These are phyloP conservation scores for Furcasterigmium sp. DNA, from an alignment of 2,329 filamentous ascomycete species.

Conservation along the genomic window DNA sequence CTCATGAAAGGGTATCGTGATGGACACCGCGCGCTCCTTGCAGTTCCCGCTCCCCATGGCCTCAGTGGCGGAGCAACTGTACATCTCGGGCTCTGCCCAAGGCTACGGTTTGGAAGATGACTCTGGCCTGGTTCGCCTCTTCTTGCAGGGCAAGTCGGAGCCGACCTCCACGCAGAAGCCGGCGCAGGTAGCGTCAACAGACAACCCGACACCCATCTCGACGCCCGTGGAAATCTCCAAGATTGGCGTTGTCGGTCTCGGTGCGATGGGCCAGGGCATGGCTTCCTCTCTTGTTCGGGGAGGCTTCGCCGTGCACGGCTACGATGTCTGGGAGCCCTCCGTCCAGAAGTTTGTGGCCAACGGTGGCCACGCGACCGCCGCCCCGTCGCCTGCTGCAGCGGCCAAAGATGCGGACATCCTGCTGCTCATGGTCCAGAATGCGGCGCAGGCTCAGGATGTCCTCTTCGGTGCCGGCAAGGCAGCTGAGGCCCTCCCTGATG, in stretches of 20 bases:
- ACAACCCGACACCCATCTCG: slow-evolving; percentile 12
- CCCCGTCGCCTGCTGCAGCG: neutral
- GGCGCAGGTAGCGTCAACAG: neutral
- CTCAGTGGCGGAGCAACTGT: slow-evolving; percentile 25
- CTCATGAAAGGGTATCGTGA: slow-evolving; percentile 17
- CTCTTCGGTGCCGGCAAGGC: slow-evolving; percentile 24
- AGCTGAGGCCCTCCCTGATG: slow-evolving; percentile 17
- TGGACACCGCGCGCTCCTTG: slow-evolving; percentile 19
- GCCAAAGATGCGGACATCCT: slow-evolving; percentile 20
- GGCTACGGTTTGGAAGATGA: slow-evolving; percentile 22
- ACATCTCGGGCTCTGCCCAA: slow-evolving; percentile 18
- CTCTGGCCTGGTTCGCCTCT: slow-evolving; percentile 20
- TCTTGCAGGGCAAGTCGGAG: slow-evolving; percentile 8
- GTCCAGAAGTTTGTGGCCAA: slow-evolving; percentile 21
- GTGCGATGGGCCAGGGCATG: slow-evolving; percentile 33
- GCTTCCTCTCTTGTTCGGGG: slow-evolving; percentile 25
- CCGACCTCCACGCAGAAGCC: slow-evolving; percentile 3
- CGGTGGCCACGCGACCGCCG: slow-evolving; percentile 12
- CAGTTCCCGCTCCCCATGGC: slow-evolving; percentile 29
- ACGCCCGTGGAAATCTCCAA: slow-evolving; percentile 19
- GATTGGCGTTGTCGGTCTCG: slow-evolving; percentile 29
- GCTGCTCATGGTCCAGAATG: slow-evolving; percentile 30
- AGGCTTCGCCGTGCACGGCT: slow-evolving; percentile 24
- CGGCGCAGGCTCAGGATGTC: slow-evolving; percentile 22
- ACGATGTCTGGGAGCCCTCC: slow-evolving; percentile 22